Evolutionary conservation across 2,329 filamentous ascomycete species (phyloP).

Genomic region (Tolypocladium pustulatum): DNA sequence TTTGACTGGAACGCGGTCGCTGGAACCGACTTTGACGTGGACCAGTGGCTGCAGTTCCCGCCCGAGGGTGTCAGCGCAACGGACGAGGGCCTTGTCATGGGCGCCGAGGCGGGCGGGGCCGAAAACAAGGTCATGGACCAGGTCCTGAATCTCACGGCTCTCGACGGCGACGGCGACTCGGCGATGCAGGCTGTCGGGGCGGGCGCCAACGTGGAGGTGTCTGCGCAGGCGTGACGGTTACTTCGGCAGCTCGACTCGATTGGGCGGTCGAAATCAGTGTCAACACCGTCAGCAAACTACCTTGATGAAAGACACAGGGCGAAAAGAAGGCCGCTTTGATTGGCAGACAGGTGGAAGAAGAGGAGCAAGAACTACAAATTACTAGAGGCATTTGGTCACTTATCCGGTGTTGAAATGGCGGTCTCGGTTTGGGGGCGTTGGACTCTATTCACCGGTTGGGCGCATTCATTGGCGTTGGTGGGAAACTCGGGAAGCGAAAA

Average conservation of each 20-base stretch:
- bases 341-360: background rate
- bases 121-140: constrained; percentile 17
- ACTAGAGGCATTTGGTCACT: background rate
- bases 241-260: background rate
- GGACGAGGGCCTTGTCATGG: constrained; percentile 17
- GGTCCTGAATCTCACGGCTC: constrained; percentile 16
- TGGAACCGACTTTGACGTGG: constrained; percentile 44
- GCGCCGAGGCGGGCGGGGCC: constrained; percentile 3
- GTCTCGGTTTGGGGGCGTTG: background rate
- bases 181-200: constrained; percentile 2
- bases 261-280: background rate
- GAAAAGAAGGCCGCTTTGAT: background rate
- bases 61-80: constrained; percentile 32
- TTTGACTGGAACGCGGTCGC: constrained; percentile 45
- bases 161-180: constrained; percentile 15
- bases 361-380: background rate
- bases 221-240: constrained; percentile 1
- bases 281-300: background rate
- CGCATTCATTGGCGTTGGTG: background rate
- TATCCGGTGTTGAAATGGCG: background rate
- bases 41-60: constrained; percentile 49
- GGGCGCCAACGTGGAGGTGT: background rate
- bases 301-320: background rate
- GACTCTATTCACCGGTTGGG: background rate
- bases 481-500: background rate